phyloP scores from a whole-genome alignment of 768 basidiomycete genomes.

The Symmetrospora coprosmae region DNA sequence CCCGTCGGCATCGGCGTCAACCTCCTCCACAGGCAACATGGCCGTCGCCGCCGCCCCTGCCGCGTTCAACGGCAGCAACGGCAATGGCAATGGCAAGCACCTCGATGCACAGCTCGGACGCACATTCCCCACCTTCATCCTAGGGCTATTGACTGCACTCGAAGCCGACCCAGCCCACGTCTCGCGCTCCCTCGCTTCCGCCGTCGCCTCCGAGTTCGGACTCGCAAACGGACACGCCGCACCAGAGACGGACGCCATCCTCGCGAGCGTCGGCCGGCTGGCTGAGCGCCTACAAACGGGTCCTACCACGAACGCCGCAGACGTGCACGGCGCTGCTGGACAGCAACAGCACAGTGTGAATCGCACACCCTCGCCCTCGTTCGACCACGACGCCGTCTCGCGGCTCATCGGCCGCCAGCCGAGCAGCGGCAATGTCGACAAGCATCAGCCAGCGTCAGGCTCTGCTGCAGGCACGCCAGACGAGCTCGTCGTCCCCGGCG shows the following conservation, averaged over 20 bases:
- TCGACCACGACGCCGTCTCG: not conserved
- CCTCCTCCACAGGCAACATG: too few relatives aligned
- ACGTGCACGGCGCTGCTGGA: not conserved
- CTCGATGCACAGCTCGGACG: not conserved
- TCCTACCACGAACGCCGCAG: not conserved
- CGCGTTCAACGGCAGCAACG: too few relatives aligned
- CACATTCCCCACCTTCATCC: constrained; percentile 28
- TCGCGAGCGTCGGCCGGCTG: constrained; percentile 24
- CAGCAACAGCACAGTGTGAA: too few relatives aligned
- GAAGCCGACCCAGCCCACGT: constrained; percentile 35
- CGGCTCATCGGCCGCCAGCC: not conserved
- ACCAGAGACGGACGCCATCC: constrained; percentile 29
- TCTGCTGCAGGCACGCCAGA: not conserved
- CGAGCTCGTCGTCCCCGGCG: not conserved
- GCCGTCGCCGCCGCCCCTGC: too few relatives aligned
- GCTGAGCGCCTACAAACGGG: constrained; percentile 21
- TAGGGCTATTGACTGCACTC: constrained; percentile 28
- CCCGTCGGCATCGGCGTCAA: too few relatives aligned
- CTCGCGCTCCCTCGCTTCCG: constrained; percentile 23
- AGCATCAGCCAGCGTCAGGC: not conserved
- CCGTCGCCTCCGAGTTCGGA: not conserved
- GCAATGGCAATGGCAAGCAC: not conserved
- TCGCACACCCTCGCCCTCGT: not conserved
- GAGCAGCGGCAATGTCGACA: not conserved
- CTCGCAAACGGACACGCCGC: constrained; percentile 1